Conservation (phyloP, 345 rosid genomes). For the Adansonia digitata region DNA sequence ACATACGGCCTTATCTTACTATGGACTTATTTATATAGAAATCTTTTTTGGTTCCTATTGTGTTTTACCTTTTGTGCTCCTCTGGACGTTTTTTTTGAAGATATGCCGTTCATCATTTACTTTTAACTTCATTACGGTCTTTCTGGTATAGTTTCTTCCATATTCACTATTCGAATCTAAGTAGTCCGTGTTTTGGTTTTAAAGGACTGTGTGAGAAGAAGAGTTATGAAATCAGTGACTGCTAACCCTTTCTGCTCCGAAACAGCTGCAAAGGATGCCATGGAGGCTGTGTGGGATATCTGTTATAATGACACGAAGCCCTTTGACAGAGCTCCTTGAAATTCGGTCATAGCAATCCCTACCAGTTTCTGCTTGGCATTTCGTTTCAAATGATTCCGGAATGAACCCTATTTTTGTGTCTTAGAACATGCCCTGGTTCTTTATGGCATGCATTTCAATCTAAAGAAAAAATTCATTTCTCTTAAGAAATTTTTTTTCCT, state of each 20-base stretch:
- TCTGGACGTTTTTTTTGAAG: neutral
- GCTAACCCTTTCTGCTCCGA: slow-evolving; percentile 79
- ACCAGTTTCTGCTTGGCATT: neutral
- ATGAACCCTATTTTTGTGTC: neutral
- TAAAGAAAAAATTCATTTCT: neutral
- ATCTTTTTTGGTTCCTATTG: neutral
- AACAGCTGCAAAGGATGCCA: slow-evolving; percentile 71
- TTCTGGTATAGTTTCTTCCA: neutral
- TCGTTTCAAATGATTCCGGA: neutral
- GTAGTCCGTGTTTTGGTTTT: slow-evolving; percentile 1
- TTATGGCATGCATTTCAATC: neutral
- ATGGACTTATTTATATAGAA: neutral
- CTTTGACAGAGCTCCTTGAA: slow-evolving; percentile 92
- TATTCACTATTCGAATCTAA: neutral
- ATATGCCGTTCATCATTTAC: neutral
- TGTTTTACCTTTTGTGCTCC: neutral
- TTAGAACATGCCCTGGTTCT: neutral
- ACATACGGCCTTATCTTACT: neutral
- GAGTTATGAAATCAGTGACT: slow-evolving; percentile 64
- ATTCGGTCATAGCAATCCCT: neutral
- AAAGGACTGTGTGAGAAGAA: slow-evolving; percentile 91
- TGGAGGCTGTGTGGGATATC: slow-evolving; percentile 92
- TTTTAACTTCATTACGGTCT: neutral
- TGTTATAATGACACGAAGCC: slow-evolving; percentile 95
- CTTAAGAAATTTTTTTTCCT: neutral